Evolutionary conservation across 805 yeast species (phyloP).

Genomic region (Kuraishia cidri): DNA sequence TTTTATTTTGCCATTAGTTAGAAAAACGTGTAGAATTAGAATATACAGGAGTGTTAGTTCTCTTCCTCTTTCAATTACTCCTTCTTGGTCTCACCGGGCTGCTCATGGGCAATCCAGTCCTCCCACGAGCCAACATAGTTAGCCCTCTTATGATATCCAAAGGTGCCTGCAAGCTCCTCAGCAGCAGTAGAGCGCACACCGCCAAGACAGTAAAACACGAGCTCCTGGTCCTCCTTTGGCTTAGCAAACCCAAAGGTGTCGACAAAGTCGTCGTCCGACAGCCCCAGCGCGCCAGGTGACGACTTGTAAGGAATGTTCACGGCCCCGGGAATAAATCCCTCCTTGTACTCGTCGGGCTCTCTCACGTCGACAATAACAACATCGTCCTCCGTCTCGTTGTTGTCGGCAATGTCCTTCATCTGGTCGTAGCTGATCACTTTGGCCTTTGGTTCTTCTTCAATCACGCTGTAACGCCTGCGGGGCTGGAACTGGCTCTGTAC

Average conservation of each 20-base stretch:
- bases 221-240: slow-evolving; percentile 61
- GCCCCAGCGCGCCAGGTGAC: slow-evolving; percentile 85
- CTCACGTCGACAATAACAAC: slow-evolving; percentile 78
- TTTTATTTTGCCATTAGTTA: too few relatives aligned
- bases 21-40: too few relatives aligned
- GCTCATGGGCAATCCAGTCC: slow-evolving; percentile 61
- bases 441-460: slow-evolving; percentile 21
- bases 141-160: slow-evolving; percentile 78
- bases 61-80: not conserved
- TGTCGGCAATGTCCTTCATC: slow-evolving; percentile 28
- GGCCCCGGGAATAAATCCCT: slow-evolving; percentile 78
- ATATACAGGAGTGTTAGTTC: not conserved
- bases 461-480: slow-evolving; percentile 9
- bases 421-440: slow-evolving; percentile 17
- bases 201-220: slow-evolving; percentile 86
- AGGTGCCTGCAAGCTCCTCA: slow-evolving; percentile 84
- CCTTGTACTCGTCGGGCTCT: slow-evolving; percentile 71
- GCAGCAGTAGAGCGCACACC: slow-evolving; percentile 90
- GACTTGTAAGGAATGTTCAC: slow-evolving; percentile 85
- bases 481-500: too few relatives aligned
- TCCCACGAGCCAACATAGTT: slow-evolving; percentile 82
- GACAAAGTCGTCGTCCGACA: slow-evolving; percentile 70
- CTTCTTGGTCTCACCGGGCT: not conserved
- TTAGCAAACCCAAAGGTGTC: slow-evolving; percentile 75
- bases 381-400: slow-evolving; percentile 22